Base-by-base conservation (phyloP, 805 yeast genomes). In the Kodamaea leandrae region DNA sequence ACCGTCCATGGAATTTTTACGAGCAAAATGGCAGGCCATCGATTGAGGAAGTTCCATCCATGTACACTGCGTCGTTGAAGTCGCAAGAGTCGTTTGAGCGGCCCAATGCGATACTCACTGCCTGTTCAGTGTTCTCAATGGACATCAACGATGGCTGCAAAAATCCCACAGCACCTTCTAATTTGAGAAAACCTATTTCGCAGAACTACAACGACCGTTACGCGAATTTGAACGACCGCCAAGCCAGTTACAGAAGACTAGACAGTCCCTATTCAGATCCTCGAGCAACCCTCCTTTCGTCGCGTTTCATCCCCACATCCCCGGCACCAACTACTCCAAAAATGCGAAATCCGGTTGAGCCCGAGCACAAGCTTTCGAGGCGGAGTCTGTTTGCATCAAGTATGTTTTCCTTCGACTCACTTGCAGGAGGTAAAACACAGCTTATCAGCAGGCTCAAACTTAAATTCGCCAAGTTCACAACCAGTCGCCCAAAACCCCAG, bases 341-440 rank as follows among this genome's bases (percentile, higher is more conserved):
- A 16, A 14, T 4, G 5, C 8, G 10, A 13, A 30, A 30, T 10
- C 33, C 33, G 13, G 13, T 30, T n/a, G n/a, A n/a, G n/a, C n/a
- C n/a, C n/a, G 14, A 8, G 14, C 29, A 12, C 13, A 26, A n/a
- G 33, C 21, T 30, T 18, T 16, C 33, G 9, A 10, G 21, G 33
- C 33, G 33, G 4, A 17, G 21, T 16, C 33, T 30, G 33, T 30
- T 30, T 17, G 21, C 33, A 4, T 30, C 33, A 16, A 30, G 21
- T 9, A 4, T 30, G 21, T 30, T 30, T 12, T 30, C 33, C 3
- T 6, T 15, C 21, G 21, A 30, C 7, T 6, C 33, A 4, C 5
- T 30, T 17, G 10, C 33, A 9, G 13, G 9, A 6, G 21, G 12
- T 4, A 16, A 30, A 30, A 12, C 21, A 6, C 33, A 30, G 21